Percentiles rank a stretch among this genome's conserved stretches.
Conservation (phyloP, 2,329 filamentous ascomycete species). For the Colletotrichum karsti region DNA sequence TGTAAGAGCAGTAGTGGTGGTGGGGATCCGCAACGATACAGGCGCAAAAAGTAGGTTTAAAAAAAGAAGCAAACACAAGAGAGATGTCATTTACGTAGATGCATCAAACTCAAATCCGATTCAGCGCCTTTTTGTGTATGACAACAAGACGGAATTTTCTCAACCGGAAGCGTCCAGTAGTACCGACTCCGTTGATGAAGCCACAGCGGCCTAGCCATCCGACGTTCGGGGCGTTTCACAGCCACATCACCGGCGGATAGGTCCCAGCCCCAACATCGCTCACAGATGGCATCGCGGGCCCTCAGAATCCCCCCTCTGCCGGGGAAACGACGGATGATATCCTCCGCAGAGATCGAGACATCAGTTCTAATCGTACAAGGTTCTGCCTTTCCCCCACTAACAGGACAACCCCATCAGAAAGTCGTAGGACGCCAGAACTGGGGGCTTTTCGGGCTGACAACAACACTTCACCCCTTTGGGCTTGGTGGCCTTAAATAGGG, state of each 20-base stretch:
- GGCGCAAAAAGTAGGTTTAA: background rate
- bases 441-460: no score
- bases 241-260: background rate
- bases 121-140: background rate
- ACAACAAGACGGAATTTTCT: no score
- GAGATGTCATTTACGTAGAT: no score
- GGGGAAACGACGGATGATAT: background rate
- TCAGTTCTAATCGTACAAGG: background rate
- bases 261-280: background rate
- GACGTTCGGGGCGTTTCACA: background rate
- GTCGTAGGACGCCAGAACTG: no score
- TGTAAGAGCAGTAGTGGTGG: background rate
- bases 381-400: background rate
- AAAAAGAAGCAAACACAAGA: background rate
- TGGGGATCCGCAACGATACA: background rate
- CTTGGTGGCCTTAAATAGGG: background rate
- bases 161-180: no score
- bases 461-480: background rate
- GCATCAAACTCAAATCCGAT: background rate
- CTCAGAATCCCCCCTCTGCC: background rate
- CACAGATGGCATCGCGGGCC: background rate
- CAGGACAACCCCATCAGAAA: no score
- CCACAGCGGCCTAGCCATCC: background rate
- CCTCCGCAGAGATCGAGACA: background rate
- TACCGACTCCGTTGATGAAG: background rate